Percentiles rank a stretch among this genome's conserved stretches.
Conservation (phyloP, 495 filamentous ascomycete species). For the Penicillium goetzii region DNA sequence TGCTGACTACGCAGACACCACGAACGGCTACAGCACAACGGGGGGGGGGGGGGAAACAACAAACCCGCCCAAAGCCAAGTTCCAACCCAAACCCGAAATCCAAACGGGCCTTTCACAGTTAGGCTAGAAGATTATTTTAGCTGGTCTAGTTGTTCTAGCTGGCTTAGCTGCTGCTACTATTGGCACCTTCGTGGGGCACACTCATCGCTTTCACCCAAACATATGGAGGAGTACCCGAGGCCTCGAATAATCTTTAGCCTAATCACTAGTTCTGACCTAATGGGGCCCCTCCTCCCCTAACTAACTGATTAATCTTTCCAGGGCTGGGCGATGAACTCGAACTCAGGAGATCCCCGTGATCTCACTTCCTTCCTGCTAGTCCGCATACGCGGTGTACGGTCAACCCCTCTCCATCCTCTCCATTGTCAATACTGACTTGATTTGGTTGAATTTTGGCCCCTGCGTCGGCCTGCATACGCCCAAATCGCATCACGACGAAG, state of each 20-base stretch:
- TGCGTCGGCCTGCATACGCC: conserved; percentile 24
- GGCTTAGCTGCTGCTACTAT: conserved; percentile 15
- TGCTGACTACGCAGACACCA: conserved; percentile 31
- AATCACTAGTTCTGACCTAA: background rate
- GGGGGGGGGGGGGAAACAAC: no score
- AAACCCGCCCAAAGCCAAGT: background rate
- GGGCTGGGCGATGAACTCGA: conserved; percentile 10
- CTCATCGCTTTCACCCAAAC: conserved; percentile 9
- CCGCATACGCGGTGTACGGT: background rate
- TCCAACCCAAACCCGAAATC: background rate
- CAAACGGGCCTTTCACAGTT: background rate
- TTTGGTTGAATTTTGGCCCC: conserved; percentile 21
- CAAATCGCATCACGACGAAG: conserved; percentile 12
- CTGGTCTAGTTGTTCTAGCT: background rate
- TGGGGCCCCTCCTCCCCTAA: background rate
- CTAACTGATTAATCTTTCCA: conserved; percentile 1
- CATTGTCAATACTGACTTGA: background rate
- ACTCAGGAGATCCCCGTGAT: conserved; percentile 5
- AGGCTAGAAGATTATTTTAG: background rate
- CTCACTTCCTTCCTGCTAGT: background rate
- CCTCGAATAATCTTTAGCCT: conserved; percentile 16
- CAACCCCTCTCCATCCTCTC: background rate
- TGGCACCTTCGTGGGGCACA: conserved; percentile 28
- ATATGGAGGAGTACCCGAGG: background rate
- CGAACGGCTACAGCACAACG: no score